These are phyloP conservation scores for Colletotrichum truncatum DNA, from an alignment of 2,329 filamentous ascomycete genomes.

Conservation along the genomic window DNA sequence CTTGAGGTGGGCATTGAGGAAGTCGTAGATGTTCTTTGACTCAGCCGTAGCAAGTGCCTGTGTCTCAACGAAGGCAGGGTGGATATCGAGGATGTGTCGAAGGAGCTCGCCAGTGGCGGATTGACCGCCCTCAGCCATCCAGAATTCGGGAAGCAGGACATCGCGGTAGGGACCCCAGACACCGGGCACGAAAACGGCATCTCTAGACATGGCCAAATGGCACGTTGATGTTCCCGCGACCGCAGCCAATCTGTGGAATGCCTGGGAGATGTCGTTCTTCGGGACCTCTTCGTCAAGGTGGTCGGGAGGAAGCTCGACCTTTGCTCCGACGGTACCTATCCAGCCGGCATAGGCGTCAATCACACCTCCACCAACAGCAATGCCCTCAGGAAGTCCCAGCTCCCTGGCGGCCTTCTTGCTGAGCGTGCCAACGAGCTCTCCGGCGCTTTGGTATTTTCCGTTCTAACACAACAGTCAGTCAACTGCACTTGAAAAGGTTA, in stretches of 20 bases:
- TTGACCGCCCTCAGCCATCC: slow-evolving; percentile 98
- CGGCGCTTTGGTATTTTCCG: slow-evolving; percentile 88
- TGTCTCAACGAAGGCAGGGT: slow-evolving; percentile 87
- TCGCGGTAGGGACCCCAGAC: slow-evolving; percentile 98
- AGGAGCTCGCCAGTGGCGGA: slow-evolving; percentile 95
- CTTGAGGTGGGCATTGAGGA: slow-evolving; percentile 86
- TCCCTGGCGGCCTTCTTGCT: slow-evolving; percentile 85
- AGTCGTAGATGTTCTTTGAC: slow-evolving; percentile 93
- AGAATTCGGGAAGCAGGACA: slow-evolving; percentile 89
- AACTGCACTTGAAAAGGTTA: slow-evolving; percentile 10
- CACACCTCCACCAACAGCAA: slow-evolving; percentile 93
- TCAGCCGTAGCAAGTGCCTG: slow-evolving; percentile 81
- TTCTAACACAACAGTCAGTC: slow-evolving; percentile 67
- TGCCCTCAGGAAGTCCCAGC: slow-evolving; percentile 85
- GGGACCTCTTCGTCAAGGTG: slow-evolving; percentile 73
- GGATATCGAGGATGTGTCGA: slow-evolving; percentile 93
- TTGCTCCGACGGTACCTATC: slow-evolving; percentile 98
- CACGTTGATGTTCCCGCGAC: slow-evolving; percentile 98
- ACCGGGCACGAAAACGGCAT: slow-evolving; percentile 92
- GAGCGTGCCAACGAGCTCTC: slow-evolving; percentile 86
- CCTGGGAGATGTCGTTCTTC: slow-evolving; percentile 89
- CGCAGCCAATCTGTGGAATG: slow-evolving; percentile 90
- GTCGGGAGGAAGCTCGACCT: slow-evolving; percentile 70
- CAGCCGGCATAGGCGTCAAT: slow-evolving; percentile 99
- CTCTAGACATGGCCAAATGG: slow-evolving; percentile 93